Conservation (phyloP, 306 rosid species). For the Cucumis hystrix region DNA sequence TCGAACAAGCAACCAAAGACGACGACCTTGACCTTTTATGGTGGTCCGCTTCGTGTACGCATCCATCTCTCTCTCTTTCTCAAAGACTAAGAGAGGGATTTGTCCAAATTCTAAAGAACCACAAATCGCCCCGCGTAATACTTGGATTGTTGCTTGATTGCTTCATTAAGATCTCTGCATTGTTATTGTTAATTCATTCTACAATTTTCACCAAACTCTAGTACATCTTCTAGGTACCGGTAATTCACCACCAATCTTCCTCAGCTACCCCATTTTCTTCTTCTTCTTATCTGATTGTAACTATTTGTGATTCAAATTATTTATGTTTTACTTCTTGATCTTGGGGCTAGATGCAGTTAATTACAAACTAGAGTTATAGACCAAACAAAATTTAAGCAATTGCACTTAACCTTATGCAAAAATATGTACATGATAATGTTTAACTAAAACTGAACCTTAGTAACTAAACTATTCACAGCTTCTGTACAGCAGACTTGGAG, state of each 20-base stretch:
- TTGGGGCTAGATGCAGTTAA: too few relatives aligned
- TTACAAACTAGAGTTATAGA: too few relatives aligned
- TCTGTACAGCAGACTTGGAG: too few relatives aligned
- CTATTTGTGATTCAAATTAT: background rate
- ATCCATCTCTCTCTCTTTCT: background rate
- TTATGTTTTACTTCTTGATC: background rate
- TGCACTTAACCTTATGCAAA: too few relatives aligned
- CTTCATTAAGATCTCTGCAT: background rate
- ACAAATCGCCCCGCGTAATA: background rate
- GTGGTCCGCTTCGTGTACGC: background rate
- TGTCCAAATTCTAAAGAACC: background rate
- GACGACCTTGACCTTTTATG: conserved; percentile 2
- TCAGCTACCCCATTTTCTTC: background rate
- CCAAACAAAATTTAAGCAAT: too few relatives aligned
- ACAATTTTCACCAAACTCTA: background rate
- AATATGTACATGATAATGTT: too few relatives aligned
- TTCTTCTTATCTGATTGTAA: background rate
- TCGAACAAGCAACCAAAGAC: background rate
- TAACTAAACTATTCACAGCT: too few relatives aligned
- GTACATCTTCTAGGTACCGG: background rate
- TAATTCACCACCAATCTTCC: background rate
- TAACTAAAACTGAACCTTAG: too few relatives aligned
- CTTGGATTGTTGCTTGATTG: background rate
- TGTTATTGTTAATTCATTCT: background rate
- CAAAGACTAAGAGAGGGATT: background rate